phyloP scores from a whole-genome alignment of 2,329 filamentous ascomycete genomes.

The Diaporthe humulicola region DNA sequence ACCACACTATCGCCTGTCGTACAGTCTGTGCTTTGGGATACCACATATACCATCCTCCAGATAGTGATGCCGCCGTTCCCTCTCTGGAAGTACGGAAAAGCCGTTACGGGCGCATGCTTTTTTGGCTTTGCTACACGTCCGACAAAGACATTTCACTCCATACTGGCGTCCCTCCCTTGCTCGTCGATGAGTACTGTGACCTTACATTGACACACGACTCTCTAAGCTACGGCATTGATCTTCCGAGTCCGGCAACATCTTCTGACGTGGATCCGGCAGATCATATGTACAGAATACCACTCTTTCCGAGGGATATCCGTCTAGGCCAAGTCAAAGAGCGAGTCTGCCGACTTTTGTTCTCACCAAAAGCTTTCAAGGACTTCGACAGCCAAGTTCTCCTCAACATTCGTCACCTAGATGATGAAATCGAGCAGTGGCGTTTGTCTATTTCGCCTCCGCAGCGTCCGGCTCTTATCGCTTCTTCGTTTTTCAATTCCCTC shows the following conservation, averaged over 20 bases:
- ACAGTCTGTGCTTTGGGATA: conserved; percentile 7
- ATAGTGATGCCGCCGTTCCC: background rate
- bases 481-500: background rate
- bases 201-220: background rate
- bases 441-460: background rate
- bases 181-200: conserved; percentile 4
- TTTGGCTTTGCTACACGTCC: conserved; percentile 5
- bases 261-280: background rate
- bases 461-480: background rate
- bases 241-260: background rate
- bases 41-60: background rate
- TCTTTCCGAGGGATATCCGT: background rate
- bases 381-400: conserved; percentile 3
- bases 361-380: background rate
- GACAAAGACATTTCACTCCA: conserved; percentile 9
- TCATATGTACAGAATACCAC: background rate
- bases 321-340: background rate
- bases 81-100: background rate
- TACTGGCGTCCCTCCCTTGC: background rate
- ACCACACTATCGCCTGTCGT: conserved; percentile 3
- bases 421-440: conserved; percentile 15
- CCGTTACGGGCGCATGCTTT: background rate
- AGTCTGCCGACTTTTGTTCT: conserved; percentile 2
- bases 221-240: too few species aligned
- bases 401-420: conserved; percentile 2